Evolutionary conservation across 2,329 filamentous ascomycete species (phyloP).

Genomic region (Botryotinia globosa): DNA sequence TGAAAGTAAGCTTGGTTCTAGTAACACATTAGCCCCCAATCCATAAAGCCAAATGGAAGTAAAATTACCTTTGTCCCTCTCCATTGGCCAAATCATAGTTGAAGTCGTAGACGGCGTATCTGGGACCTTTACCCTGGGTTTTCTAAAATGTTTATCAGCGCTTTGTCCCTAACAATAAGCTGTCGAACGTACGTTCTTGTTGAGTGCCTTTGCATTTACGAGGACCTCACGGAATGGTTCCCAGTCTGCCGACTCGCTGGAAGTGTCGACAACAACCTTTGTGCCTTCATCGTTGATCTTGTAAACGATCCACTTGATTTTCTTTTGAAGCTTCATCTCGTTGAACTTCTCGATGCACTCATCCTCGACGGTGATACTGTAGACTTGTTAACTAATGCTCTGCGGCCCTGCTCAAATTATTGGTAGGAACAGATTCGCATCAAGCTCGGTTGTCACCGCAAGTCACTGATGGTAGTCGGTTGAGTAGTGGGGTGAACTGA

Average conservation of each 20-base stretch:
- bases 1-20: conserved; percentile 76
- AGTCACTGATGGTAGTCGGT: conserved; percentile 26
- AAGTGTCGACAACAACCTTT: conserved; percentile 76
- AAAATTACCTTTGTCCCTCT: conserved; percentile 65
- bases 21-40: conserved; percentile 25
- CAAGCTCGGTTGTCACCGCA: conserved; percentile 16
- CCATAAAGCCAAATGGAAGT: conserved; percentile 25
- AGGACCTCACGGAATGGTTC: conserved; percentile 74
- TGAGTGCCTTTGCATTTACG: conserved; percentile 68
- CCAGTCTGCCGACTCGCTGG: conserved; percentile 65
- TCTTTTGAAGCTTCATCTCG: conserved; percentile 78
- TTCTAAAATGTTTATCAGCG: conserved; percentile 45
- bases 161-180: background rate
- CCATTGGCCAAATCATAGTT: conserved; percentile 70
- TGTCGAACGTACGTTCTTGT: conserved; percentile 55
- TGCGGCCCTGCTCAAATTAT: background rate
- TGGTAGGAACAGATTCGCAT: conserved; percentile 8
- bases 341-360: conserved; percentile 73
- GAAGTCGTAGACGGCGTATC: conserved; percentile 85
- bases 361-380: conserved; percentile 67
- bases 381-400: conserved; percentile 22
- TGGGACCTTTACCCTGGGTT: conserved; percentile 62
- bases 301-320: conserved; percentile 84
- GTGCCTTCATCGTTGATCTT: conserved; percentile 82
- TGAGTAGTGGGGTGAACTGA: conserved; percentile 44